Evolutionary conservation across 1,139 yeast species (phyloP).

Genomic region (Kluyveromyces sp.): DNA sequence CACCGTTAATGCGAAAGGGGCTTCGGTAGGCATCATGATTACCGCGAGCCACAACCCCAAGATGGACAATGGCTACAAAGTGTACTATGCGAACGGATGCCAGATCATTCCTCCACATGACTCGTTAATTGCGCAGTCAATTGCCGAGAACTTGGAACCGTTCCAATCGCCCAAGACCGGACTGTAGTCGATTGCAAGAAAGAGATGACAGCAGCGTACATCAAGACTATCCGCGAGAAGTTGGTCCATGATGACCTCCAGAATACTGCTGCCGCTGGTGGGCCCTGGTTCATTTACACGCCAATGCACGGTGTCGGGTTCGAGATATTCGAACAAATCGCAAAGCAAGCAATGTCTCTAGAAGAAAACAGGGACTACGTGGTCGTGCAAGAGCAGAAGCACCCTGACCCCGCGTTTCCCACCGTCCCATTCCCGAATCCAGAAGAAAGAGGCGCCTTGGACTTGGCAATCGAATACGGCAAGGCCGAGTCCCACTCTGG

Average conservation of each 20-base stretch:
- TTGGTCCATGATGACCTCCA: conserved; percentile 13
- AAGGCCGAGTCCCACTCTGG: conserved; percentile 13
- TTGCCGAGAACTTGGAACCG: conserved; percentile 54
- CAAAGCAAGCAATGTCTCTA: conserved; percentile 24
- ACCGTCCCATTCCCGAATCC: conserved; percentile 92
- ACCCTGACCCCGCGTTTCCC: conserved; percentile 78
- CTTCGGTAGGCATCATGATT: conserved; percentile 80
- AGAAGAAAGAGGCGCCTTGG: conserved; percentile 88
- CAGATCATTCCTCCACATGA: conserved; percentile 95
- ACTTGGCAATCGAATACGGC: conserved; percentile 48
- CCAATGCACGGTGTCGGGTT: conserved; percentile 95
- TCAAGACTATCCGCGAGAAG: conserved; percentile 8
- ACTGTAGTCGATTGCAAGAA: no score
- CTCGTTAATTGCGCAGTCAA: conserved; percentile 55
- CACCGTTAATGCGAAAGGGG: conserved; percentile 48
- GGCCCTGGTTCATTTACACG: conserved; percentile 60
- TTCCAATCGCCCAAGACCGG: conserved; percentile 15
- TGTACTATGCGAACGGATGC: conserved; percentile 88
- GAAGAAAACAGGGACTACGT: conserved; percentile 30
- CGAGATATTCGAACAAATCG: conserved; percentile 33
- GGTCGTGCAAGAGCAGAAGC: conserved; percentile 45
- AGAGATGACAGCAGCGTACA: conserved; percentile 25
- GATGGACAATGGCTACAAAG: conserved; percentile 89
- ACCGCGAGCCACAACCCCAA: conserved; percentile 98
- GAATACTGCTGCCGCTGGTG: conserved; percentile 19